phyloP scores from a whole-genome alignment of 257 asterid genomes.

The Perilla frutescens region DNA sequence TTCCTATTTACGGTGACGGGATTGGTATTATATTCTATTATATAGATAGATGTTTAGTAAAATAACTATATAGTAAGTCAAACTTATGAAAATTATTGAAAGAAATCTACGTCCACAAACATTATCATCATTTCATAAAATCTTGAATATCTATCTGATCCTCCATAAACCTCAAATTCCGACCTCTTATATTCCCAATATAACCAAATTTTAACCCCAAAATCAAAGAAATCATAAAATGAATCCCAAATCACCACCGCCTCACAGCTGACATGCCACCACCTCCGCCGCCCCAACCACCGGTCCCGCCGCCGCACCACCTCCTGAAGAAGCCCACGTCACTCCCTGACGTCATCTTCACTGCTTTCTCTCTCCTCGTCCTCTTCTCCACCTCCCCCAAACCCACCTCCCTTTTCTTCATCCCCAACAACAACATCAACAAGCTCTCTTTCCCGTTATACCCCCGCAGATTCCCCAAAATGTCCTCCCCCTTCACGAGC shows the following conservation, averaged over 20 bases:
- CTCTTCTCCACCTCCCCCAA: slow-evolving; percentile 71
- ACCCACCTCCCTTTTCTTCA: slow-evolving; percentile 49
- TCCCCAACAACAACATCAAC: slow-evolving; percentile 40
- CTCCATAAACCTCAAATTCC: slow-evolving; percentile 38
- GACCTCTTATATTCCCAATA: slow-evolving; percentile 49
- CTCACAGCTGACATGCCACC: slow-evolving; percentile 50
- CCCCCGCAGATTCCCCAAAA: slow-evolving; percentile 66
- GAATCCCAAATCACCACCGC: slow-evolving; percentile 31
- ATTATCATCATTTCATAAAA: slow-evolving; percentile 1
- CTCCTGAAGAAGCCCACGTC: slow-evolving; percentile 59
- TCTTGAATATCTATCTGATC: slow-evolving; percentile 46
- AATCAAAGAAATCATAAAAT: slow-evolving; percentile 17
- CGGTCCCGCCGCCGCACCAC: slow-evolving; percentile 41
- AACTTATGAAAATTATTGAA: not conserved
- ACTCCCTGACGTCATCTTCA: slow-evolving; percentile 74
- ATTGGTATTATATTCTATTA: too few relatives aligned
- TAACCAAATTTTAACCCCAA: slow-evolving; percentile 13
- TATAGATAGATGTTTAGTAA: too few relatives aligned
- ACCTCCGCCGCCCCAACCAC: slow-evolving; percentile 50
- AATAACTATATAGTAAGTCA: too few relatives aligned
- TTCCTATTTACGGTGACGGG: too few relatives aligned
- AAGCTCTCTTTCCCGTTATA: slow-evolving; percentile 54
- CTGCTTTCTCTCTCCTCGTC: slow-evolving; percentile 74
- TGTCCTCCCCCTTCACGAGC: slow-evolving; percentile 51
- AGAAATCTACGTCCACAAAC: slow-evolving; percentile 16